Conservation (phyloP, 768 basidiomycete species). For the Tylopilus subfusipes region DNA sequence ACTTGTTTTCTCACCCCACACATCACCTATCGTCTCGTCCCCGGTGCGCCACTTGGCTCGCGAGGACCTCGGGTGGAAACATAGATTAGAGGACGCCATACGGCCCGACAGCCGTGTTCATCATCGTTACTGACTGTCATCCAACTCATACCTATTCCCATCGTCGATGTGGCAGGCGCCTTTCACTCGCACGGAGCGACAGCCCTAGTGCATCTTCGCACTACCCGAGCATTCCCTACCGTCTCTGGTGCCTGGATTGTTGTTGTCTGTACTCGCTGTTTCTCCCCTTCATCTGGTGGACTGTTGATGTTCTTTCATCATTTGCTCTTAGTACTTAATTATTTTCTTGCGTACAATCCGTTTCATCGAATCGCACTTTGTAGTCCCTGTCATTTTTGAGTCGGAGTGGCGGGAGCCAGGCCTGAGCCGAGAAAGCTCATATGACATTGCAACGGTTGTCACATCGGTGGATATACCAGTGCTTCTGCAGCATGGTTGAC, state of each 20-base stretch:
- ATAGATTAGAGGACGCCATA: conserved; percentile 12
- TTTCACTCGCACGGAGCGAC: not conserved
- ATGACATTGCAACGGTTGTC: not conserved
- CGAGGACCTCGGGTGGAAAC: not conserved
- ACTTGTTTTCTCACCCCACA: not conserved
- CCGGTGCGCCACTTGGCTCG: not conserved
- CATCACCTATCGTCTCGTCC: conserved; percentile 6
- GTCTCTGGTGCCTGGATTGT: not conserved
- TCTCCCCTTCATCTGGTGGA: not conserved
- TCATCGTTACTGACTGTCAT: conserved; percentile 1
- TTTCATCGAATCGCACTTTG: conserved; percentile 2
- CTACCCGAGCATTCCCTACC: not conserved
- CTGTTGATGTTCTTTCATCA: conserved; percentile 9
- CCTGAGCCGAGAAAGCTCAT: not conserved
- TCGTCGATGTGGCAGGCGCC: not conserved
- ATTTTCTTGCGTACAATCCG: conserved; percentile 18
- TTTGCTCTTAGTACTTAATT: conserved; percentile 16
- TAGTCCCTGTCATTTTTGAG: not conserved
- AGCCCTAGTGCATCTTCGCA: not conserved
- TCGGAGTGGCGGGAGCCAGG: not conserved
- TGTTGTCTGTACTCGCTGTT: conserved; percentile 1
- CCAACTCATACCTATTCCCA: conserved; percentile 6
- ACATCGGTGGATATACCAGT: not conserved
- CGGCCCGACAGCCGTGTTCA: not conserved
- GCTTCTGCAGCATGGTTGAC: too few relatives aligned